Evolutionary conservation across 441 rosid genomes (phyloP).

Genomic region (Populus tomentosa): DNA sequence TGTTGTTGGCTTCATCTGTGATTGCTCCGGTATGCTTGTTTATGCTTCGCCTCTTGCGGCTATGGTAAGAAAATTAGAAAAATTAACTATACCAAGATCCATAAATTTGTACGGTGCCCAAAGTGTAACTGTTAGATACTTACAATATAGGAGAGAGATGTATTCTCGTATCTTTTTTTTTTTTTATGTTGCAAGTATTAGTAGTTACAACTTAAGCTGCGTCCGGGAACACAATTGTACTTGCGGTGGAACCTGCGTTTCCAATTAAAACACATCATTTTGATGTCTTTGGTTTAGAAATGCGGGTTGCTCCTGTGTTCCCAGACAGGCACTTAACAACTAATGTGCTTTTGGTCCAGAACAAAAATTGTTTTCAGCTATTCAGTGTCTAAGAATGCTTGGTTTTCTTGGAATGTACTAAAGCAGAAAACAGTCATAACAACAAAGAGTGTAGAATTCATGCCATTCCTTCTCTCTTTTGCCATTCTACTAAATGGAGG

Average conservation of each 20-base stretch:
- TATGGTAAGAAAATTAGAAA: constrained; percentile 32
- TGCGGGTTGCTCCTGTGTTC: no score
- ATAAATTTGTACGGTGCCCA: background rate
- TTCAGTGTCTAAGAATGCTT: background rate
- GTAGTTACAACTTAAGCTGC: no score
- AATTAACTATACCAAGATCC: background rate
- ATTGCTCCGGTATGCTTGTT: constrained; percentile 38
- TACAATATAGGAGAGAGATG: no score
- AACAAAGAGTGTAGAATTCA: constrained; percentile 45
- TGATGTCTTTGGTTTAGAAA: no score
- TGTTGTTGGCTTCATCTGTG: constrained; percentile 41
- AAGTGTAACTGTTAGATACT: no score
- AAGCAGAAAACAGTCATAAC: constrained; percentile 43
- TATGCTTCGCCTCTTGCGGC: constrained; percentile 57
- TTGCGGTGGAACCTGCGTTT: no score
- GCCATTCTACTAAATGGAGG: constrained; percentile 37
- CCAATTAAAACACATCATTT: no score
- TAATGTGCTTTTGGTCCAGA: background rate
- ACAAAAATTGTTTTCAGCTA: background rate
- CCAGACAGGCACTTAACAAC: no score
- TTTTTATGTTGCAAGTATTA: no score
- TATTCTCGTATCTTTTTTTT: no score
- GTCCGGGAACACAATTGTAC: no score
- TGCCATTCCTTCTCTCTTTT: constrained; percentile 47
- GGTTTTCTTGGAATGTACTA: background rate